A percentile compares a stretch with the other conserved stretches of the same genome.
These are phyloP conservation scores for Tulasnella sp. DNA, from an alignment of 768 basidiomycete genomes.

Conservation along the genomic window DNA sequence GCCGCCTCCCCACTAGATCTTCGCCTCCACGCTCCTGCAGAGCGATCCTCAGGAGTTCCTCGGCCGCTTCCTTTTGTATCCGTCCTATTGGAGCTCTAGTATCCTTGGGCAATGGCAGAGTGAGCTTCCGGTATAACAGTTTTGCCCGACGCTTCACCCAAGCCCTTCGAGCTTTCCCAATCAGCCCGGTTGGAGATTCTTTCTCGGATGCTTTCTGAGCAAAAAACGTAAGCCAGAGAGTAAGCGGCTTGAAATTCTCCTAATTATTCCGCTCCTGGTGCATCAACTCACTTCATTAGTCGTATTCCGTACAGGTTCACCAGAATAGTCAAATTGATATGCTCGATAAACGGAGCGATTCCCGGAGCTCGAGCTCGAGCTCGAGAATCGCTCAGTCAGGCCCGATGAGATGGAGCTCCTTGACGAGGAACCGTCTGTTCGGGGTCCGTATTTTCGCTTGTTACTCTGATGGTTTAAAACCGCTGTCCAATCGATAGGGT, in stretches of 20 bases:
- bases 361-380: neutral
- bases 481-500: neutral
- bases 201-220: neutral
- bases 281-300: too few relatives aligned
- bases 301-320: too few relatives aligned
- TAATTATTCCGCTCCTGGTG: too few relatives aligned
- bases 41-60: neutral
- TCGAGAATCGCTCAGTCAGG: neutral
- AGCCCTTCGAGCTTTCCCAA: neutral
- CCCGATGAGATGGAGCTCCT: neutral
- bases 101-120: neutral
- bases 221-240: too few relatives aligned
- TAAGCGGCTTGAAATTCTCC: too few relatives aligned
- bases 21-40: neutral
- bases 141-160: neutral
- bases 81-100: neutral
- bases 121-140: neutral
- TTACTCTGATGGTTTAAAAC: neutral
- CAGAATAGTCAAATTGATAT: too few relatives aligned
- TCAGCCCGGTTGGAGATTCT: neutral
- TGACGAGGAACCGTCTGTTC: neutral
- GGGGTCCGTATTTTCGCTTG: neutral
- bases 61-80: neutral
- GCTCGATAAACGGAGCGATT: too few relatives aligned
- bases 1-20: neutral